Conservation (phyloP, 257 asterid genomes). For the Solanum gandarillasii region DNA sequence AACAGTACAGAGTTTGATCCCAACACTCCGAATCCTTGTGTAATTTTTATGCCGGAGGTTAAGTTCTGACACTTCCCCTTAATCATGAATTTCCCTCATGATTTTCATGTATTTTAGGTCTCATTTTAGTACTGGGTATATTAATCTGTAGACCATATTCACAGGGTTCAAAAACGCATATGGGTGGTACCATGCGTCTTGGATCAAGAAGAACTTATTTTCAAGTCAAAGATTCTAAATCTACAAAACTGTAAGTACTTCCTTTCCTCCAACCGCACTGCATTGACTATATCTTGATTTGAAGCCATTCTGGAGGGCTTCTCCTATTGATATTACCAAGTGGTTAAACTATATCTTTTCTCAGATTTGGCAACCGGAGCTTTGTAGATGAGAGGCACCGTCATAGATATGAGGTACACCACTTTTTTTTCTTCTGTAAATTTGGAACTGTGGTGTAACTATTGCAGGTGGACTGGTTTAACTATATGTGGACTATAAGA, state of each 20-base stretch:
- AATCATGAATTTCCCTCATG: not conserved
- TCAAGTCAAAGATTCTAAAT: slow-evolving; percentile 23
- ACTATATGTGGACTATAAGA: not conserved
- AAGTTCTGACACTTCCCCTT: not conserved
- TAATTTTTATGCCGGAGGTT: slow-evolving; percentile 79
- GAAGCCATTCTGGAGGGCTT: not conserved
- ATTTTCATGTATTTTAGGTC: not conserved
- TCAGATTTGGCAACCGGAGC: slow-evolving; percentile 12
- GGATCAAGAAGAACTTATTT: slow-evolving; percentile 38
- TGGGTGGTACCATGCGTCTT: slow-evolving; percentile 47
- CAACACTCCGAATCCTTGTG: slow-evolving; percentile 47
- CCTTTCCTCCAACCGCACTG: not conserved
- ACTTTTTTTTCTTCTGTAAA: not conserved
- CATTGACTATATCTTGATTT: not conserved
- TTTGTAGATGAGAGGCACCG: slow-evolving; percentile 22
- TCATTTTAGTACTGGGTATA: not conserved
- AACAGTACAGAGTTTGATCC: slow-evolving; percentile 69
- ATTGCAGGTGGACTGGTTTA: not conserved
- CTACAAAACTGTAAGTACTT: slow-evolving; percentile 27
- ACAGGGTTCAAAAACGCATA: slow-evolving; percentile 42
- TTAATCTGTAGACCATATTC: not conserved
- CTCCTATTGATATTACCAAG: not conserved
- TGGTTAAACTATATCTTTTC: not conserved
- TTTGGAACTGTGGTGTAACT: not conserved
- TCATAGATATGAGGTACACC: slow-evolving; percentile 21